Percentiles rank a stretch among this genome's conserved stretches.
Conservation (phyloP, 805 yeast genomes). For the Yarrowia keelungensis region DNA sequence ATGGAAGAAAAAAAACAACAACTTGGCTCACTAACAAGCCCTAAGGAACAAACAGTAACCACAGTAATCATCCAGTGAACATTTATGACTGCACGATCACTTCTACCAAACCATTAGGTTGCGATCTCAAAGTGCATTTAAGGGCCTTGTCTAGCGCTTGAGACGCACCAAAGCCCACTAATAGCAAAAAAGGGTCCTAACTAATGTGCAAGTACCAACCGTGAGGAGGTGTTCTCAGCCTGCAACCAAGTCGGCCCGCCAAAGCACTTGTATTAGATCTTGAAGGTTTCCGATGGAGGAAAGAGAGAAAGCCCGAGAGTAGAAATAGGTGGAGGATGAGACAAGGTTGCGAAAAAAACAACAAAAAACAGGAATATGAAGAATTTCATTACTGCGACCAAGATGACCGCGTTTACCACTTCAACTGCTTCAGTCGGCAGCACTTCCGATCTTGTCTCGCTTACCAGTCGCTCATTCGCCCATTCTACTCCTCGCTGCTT, state of each 20-base stretch:
- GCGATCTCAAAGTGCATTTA: background rate
- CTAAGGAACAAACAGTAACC: too few species aligned
- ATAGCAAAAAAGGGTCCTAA: conserved; percentile 11
- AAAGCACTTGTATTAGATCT: background rate
- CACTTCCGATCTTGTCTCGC: background rate
- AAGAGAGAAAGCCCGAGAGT: background rate
- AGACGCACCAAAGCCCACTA: background rate
- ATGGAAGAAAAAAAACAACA: too few species aligned
- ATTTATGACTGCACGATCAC: background rate
- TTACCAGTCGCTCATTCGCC: background rate
- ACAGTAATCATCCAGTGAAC: background rate
- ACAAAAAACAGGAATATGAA: too few species aligned
- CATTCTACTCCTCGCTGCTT: background rate
- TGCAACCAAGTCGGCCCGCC: conserved; percentile 6
- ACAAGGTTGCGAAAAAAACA: too few species aligned
- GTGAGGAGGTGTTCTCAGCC: background rate
- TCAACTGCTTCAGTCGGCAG: too few species aligned
- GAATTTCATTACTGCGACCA: too few species aligned
- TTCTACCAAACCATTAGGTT: too few species aligned
- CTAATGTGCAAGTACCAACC: background rate
- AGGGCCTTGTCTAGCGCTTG: conserved; percentile 3
- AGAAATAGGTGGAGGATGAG: background rate
- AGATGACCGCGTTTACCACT: too few species aligned
- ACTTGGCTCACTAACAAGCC: too few species aligned
- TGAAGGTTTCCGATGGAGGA: background rate